Conservation (phyloP, 2,329 filamentous ascomycete species). For the Purpureocillium takamizusanense region DNA sequence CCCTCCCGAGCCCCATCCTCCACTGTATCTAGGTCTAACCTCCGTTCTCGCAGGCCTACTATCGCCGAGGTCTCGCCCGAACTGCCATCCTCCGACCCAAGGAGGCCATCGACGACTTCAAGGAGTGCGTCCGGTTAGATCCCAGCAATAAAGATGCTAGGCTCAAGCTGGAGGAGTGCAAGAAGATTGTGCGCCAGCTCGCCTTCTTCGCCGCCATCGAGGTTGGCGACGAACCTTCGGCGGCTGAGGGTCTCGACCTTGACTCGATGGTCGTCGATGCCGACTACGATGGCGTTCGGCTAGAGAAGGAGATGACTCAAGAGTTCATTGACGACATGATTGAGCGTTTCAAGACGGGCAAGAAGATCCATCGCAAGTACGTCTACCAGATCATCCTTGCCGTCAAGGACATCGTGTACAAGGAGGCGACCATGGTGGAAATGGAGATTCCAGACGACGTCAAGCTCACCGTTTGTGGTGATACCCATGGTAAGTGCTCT, state of each 20-base stretch:
- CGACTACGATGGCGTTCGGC: conserved; percentile 72
- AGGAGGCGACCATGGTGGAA: conserved; percentile 96
- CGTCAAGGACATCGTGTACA: conserved; percentile 80
- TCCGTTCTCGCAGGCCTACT: conserved; percentile 65
- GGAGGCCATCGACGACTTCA: conserved; percentile 88
- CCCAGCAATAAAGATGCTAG: conserved; percentile 85
- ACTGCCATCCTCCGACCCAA: conserved; percentile 83
- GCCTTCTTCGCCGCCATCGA: conserved; percentile 95
- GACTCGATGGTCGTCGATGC: conserved; percentile 76
- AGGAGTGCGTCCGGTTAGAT: conserved; percentile 77
- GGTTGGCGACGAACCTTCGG: conserved; percentile 83
- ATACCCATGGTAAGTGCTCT: conserved; percentile 72
- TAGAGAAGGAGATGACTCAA: conserved; percentile 81
- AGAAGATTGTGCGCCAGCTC: conserved; percentile 85
- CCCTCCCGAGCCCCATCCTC: not conserved
- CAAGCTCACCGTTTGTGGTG: conserved; percentile 87
- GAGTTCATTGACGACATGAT: conserved; percentile 99
- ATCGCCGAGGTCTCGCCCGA: conserved; percentile 83
- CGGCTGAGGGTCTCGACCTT: conserved; percentile 81
- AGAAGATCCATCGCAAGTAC: conserved; percentile 93
- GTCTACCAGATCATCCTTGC: conserved; percentile 93
- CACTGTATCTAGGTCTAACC: not conserved
- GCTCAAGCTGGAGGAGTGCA: conserved; percentile 83
- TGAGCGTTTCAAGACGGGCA: conserved; percentile 87
- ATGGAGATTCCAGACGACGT: conserved; percentile 69